These are phyloP conservation scores for Arthrobotrys entomopaga DNA, from an alignment of 2,329 filamentous ascomycete genomes.

Conservation along the genomic window DNA sequence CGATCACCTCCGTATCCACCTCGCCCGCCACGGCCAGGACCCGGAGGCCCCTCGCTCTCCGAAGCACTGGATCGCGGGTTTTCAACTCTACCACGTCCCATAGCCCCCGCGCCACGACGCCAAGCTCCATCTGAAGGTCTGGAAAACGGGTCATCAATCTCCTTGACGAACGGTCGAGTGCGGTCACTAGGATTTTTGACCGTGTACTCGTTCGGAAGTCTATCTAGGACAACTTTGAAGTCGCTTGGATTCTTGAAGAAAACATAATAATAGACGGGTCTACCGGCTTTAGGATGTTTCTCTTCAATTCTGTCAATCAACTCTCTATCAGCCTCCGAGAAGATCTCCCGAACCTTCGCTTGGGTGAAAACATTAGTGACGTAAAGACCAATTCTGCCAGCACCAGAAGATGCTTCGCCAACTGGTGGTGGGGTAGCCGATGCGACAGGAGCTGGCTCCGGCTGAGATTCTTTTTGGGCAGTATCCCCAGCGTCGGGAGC, in stretches of 20 bases:
- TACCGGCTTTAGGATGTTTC: slow-evolving; percentile 48
- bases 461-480: slow-evolving; percentile 14
- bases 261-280: slow-evolving; percentile 76
- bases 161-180: slow-evolving; percentile 77
- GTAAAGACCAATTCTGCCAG: slow-evolving; percentile 85
- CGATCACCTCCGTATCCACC: slow-evolving; percentile 70
- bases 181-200: slow-evolving; percentile 71
- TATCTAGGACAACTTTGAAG: slow-evolving; percentile 79
- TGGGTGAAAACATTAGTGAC: slow-evolving; percentile 85
- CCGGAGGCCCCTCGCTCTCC: slow-evolving; percentile 57
- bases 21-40: slow-evolving; percentile 65
- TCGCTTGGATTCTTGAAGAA: slow-evolving; percentile 84
- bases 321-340: slow-evolving; percentile 80
- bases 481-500: slow-evolving; percentile 61
- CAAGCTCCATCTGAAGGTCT: slow-evolving; percentile 66
- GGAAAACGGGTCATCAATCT: slow-evolving; percentile 63
- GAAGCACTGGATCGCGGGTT: slow-evolving; percentile 68
- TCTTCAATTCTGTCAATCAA: slow-evolving; percentile 81
- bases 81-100: slow-evolving; percentile 83
- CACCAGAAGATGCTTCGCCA: slow-evolving; percentile 69
- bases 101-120: slow-evolving; percentile 73
- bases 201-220: slow-evolving; percentile 78
- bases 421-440: slow-evolving; percentile 70
- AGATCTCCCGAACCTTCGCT: slow-evolving; percentile 82
- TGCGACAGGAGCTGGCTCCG: slow-evolving; percentile 13